Evolutionary conservation across 495 filamentous ascomycete genomes (phyloP).

Genomic region (Xylaria telfairii): DNA sequence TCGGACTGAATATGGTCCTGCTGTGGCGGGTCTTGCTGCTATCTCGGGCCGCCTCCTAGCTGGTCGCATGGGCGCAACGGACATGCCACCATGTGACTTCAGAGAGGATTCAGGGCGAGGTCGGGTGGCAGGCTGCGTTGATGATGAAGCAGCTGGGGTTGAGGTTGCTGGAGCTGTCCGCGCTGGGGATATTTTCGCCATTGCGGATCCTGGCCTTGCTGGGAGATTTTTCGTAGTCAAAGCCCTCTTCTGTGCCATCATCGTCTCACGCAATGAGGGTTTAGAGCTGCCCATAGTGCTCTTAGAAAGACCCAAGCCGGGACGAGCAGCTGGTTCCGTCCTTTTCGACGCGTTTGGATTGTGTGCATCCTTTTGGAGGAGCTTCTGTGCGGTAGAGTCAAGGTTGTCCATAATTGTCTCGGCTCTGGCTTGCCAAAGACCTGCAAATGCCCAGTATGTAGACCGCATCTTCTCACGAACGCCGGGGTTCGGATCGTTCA

Average conservation of each 20-base stretch:
- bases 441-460: conserved; percentile 82
- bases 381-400: conserved; percentile 72
- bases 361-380: conserved; percentile 77
- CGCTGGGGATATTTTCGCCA: conserved; percentile 66
- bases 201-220: conserved; percentile 76
- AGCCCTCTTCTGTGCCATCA: conserved; percentile 81
- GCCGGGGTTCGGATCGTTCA: conserved; percentile 83
- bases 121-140: conserved; percentile 45
- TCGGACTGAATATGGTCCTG: conserved; percentile 63
- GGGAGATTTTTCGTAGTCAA: conserved; percentile 65
- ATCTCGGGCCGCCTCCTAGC: conserved; percentile 56
- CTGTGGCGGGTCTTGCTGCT: conserved; percentile 59
- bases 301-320: conserved; percentile 62
- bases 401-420: conserved; percentile 78
- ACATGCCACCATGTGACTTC: conserved; percentile 56
- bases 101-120: conserved; percentile 50
- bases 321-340: conserved; percentile 53
- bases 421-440: conserved; percentile 78
- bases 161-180: conserved; percentile 55
- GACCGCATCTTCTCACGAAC: conserved; percentile 83
- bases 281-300: conserved; percentile 61
- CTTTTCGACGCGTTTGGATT: conserved; percentile 74
- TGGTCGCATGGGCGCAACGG: conserved; percentile 62
- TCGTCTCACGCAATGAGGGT: conserved; percentile 73
- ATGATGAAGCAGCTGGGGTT: conserved; percentile 48